phyloP scores from a whole-genome alignment of 2,329 filamentous ascomycete genomes.

The Purpureocillium takamizusanense region DNA sequence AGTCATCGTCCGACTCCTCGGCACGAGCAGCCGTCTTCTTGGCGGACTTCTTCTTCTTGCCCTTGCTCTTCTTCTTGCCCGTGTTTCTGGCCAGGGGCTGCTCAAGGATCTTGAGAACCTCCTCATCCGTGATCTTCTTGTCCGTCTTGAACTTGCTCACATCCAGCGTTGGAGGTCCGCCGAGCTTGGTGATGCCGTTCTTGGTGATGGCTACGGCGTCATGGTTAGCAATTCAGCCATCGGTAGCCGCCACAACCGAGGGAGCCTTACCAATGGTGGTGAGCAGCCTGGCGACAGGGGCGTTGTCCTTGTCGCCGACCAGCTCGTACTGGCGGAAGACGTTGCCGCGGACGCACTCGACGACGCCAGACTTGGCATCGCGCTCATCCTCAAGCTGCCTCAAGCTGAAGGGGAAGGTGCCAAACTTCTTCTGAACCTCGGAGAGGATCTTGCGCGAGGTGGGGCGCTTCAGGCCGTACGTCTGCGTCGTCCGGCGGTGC shows the following conservation, averaged over 20 bases:
- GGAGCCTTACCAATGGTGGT: conserved; percentile 77
- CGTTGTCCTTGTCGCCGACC: conserved; percentile 83
- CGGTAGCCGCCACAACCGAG: too few relatives aligned
- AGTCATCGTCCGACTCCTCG: conserved; percentile 26
- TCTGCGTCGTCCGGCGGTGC: conserved; percentile 85
- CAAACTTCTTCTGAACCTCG: conserved; percentile 95
- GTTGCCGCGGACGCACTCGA: conserved; percentile 89
- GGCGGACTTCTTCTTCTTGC: conserved; percentile 59
- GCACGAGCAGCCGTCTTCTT: conserved; percentile 32
- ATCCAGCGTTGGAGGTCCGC: conserved; percentile 67
- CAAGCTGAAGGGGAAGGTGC: conserved; percentile 94
- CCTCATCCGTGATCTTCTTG: conserved; percentile 96
- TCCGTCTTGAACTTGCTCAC: conserved; percentile 80
- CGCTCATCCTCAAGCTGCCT: conserved; percentile 95
- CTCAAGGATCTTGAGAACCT: conserved; percentile 89
- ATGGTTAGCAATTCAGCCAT: background rate
- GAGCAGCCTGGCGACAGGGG: conserved; percentile 77
- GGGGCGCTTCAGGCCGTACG: conserved; percentile 87
- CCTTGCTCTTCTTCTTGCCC: conserved; percentile 89
- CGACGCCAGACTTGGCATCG: conserved; percentile 87
- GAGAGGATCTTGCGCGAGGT: conserved; percentile 88
- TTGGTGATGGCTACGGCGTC: conserved; percentile 76
- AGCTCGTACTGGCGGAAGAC: conserved; percentile 95
- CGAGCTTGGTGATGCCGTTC: conserved; percentile 85
- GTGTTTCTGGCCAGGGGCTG: conserved; percentile 79